Percentiles rank a stretch among this genome's conserved stretches.
phyloP scores from a whole-genome alignment of 2,329 filamentous ascomycete genomes.

The Penicillium sclerotiorum region DNA sequence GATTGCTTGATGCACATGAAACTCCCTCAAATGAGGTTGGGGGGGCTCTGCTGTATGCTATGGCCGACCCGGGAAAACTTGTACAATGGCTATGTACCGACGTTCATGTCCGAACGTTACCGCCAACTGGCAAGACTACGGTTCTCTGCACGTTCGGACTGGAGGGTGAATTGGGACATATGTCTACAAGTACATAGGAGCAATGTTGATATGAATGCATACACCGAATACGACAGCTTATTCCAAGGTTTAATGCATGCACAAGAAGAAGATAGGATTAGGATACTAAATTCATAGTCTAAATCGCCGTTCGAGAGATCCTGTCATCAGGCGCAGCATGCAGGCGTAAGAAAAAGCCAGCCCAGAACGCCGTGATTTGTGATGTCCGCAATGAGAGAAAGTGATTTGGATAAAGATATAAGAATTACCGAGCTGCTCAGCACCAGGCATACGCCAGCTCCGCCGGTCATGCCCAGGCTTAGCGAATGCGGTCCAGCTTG shows the following conservation, averaged over 20 bases:
- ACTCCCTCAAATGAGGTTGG: too few species aligned
- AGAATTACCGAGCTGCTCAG: slow-evolving; percentile 25
- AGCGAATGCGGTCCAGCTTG: slow-evolving; percentile 62
- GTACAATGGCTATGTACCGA: too few species aligned
- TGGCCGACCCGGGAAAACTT: too few species aligned
- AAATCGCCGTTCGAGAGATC: slow-evolving; percentile 13
- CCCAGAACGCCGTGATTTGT: slow-evolving; percentile 26
- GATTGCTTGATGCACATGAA: too few species aligned
- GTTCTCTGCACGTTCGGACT: too few species aligned
- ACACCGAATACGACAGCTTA: too few species aligned
- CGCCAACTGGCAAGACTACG: too few species aligned
- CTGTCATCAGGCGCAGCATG: slow-evolving; percentile 5
- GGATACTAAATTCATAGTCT: slow-evolving; percentile 21
- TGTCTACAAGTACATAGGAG: too few species aligned
- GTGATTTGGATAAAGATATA: neutral
- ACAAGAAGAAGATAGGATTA: slow-evolving; percentile 12
- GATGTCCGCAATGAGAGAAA: slow-evolving; percentile 16
- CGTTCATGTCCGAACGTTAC: too few species aligned
- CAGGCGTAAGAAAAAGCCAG: slow-evolving; percentile 9
- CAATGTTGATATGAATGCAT: too few species aligned
- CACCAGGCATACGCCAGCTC: slow-evolving; percentile 33
- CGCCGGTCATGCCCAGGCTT: slow-evolving; percentile 12
- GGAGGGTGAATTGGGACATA: too few species aligned
- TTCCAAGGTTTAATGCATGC: neutral
- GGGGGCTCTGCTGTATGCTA: too few species aligned